Evolutionary conservation across 495 filamentous ascomycete genomes (phyloP).

Genomic region (Bathelium albidoporum): DNA sequence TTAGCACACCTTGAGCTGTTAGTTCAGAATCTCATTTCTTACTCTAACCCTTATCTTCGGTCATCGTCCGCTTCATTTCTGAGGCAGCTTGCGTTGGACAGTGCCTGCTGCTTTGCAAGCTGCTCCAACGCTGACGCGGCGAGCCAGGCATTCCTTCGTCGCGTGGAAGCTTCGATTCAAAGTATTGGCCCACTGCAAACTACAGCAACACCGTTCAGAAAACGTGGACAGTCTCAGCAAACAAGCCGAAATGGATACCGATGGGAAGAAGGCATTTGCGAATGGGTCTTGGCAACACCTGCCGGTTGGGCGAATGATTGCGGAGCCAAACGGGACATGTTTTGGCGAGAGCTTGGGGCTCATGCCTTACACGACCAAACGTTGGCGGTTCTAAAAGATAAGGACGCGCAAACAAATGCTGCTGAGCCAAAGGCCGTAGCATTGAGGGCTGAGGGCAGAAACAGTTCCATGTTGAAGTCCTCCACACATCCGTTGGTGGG

Average conservation of each 20-base stretch:
- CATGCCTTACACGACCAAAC: not conserved
- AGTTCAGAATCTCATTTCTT: conserved; percentile 1
- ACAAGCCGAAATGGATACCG: conserved; percentile 31
- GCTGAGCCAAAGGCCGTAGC: not conserved
- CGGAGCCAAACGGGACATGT: not conserved
- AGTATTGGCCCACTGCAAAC: not conserved
- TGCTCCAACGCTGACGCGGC: not conserved
- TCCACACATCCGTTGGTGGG: not conserved
- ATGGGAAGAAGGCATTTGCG: conserved; percentile 47
- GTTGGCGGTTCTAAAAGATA: not conserved
- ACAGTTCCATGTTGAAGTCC: not conserved
- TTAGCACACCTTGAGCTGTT: not conserved
- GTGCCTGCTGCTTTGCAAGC: conserved; percentile 37
- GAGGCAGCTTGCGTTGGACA: conserved; percentile 35
- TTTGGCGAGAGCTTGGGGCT: not conserved
- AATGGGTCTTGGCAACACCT: conserved; percentile 44
- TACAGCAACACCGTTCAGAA: conserved; percentile 17
- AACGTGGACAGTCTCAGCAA: conserved; percentile 8
- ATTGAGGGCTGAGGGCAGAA: not conserved
- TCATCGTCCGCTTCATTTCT: conserved; percentile 20
- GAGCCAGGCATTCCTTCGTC: not conserved
- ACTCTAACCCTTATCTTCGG: not conserved
- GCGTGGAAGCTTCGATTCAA: not conserved
- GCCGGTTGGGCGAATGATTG: conserved; percentile 10
- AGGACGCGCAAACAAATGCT: not conserved